phyloP scores from a whole-genome alignment of 2,329 filamentous ascomycete genomes.

The Cladobotryum mycophilum region DNA sequence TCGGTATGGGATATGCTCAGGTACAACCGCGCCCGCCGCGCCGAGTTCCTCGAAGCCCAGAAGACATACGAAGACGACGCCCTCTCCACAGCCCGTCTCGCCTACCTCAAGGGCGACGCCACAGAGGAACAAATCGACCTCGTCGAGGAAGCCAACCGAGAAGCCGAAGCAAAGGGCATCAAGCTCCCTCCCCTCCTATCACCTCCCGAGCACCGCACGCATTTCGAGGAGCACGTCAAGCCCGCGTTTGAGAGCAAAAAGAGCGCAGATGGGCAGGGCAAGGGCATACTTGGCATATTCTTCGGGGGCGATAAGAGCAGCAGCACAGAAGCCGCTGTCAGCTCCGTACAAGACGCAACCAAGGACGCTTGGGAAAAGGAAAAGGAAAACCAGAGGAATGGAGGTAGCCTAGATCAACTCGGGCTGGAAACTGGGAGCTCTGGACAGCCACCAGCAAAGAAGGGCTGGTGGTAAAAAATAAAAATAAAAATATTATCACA shows the following conservation, averaged over 20 bases:
- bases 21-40: slow-evolving; percentile 54
- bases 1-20: slow-evolving; percentile 56
- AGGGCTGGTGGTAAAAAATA: slow-evolving; percentile 41
- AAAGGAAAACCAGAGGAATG: slow-evolving; percentile 43
- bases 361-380: slow-evolving; percentile 42
- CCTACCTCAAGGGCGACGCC: slow-evolving; percentile 53
- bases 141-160: slow-evolving; percentile 50
- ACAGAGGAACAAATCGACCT: slow-evolving; percentile 49
- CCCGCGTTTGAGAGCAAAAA: slow-evolving; percentile 23
- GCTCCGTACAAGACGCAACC: slow-evolving; percentile 32
- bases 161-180: slow-evolving; percentile 38
- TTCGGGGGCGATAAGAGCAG: slow-evolving; percentile 20
- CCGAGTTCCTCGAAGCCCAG: slow-evolving; percentile 52
- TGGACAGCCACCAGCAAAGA: slow-evolving; percentile 32
- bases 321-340: slow-evolving; percentile 16
- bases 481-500: slow-evolving; percentile 16
- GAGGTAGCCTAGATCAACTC: slow-evolving; percentile 46
- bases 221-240: slow-evolving; percentile 30
- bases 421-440: slow-evolving; percentile 31
- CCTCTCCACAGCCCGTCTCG: slow-evolving; percentile 51
- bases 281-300: slow-evolving; percentile 31
- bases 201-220: slow-evolving; percentile 34
- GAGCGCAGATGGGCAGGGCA: slow-evolving; percentile 22
- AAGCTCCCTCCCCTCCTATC: slow-evolving; percentile 47
- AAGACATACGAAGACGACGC: slow-evolving; percentile 47